Evolutionary conservation across 2,329 filamentous ascomycete species (phyloP).

Genomic region (Boeremia exigua): DNA sequence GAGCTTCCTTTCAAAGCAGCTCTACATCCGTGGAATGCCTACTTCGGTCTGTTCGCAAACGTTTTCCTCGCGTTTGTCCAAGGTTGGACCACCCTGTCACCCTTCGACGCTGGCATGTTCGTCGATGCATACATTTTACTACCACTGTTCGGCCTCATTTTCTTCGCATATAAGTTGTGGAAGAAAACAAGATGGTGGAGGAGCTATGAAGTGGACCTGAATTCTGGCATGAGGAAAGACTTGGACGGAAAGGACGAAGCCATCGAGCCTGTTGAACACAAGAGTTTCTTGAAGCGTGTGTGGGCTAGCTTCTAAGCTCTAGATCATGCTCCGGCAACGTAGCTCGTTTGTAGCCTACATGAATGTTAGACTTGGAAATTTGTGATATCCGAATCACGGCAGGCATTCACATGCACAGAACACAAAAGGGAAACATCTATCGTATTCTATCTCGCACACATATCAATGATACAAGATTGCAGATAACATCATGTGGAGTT

Average conservation of each 20-base stretch:
- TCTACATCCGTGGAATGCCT: slow-evolving; percentile 59
- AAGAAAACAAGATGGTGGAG: slow-evolving; percentile 47
- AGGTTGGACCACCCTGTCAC: slow-evolving; percentile 61
- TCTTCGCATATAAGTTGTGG: slow-evolving; percentile 55
- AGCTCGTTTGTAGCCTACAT: not conserved
- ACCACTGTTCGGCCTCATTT: slow-evolving; percentile 57
- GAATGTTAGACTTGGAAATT: not conserved
- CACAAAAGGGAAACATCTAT: not conserved
- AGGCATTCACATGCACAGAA: not conserved
- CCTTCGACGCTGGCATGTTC: slow-evolving; percentile 58
- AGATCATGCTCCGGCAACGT: not conserved
- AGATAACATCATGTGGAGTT: not conserved
- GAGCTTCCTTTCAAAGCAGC: slow-evolving; percentile 56
- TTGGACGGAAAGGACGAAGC: slow-evolving; percentile 38
- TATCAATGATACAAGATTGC: not conserved
- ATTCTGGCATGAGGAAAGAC: slow-evolving; percentile 46
- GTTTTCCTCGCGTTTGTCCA: slow-evolving; percentile 61
- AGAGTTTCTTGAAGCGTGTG: slow-evolving; percentile 22
- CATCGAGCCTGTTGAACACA: slow-evolving; percentile 13
- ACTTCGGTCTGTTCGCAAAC: slow-evolving; percentile 56
- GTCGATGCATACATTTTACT: slow-evolving; percentile 62
- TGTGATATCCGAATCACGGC: not conserved
- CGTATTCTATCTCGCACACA: not conserved
- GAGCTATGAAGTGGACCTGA: slow-evolving; percentile 48
- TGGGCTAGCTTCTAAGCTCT: slow-evolving; percentile 18